Percentiles rank a stretch among this genome's conserved stretches.
phyloP scores from a whole-genome alignment of 768 basidiomycete genomes.

The Calocera viscosa region DNA sequence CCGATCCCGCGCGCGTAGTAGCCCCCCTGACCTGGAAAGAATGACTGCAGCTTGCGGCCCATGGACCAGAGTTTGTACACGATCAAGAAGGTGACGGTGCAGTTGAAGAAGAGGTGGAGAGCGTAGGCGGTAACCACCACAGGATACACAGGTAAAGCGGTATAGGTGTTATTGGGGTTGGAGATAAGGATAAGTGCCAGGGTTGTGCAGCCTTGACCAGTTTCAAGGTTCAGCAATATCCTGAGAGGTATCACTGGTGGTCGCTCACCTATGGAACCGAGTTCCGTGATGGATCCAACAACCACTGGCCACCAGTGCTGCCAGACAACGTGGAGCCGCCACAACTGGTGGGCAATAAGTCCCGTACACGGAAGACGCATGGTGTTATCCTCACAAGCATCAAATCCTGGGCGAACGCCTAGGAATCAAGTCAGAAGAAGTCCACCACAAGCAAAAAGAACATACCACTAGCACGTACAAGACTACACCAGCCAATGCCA shows the following conservation, averaged over 20 bases:
- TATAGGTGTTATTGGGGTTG: background rate
- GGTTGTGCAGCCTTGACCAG: background rate
- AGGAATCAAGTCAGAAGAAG: background rate
- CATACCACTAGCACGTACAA: background rate
- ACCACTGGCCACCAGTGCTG: background rate
- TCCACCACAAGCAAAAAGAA: background rate
- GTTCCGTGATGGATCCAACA: background rate
- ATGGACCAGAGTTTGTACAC: background rate
- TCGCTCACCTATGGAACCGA: background rate
- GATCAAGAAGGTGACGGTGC: background rate
- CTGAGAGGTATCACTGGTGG: background rate
- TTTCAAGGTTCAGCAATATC: background rate
- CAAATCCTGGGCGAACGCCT: background rate
- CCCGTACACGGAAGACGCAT: background rate
- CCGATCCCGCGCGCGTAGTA: background rate
- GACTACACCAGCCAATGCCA: background rate
- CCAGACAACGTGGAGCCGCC: background rate
- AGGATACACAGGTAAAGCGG: background rate
- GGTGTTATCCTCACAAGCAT: background rate
- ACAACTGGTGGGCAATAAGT: background rate
- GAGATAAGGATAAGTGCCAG: background rate
- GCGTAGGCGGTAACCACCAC: background rate
- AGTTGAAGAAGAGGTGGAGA: background rate
- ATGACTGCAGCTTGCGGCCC: background rate
- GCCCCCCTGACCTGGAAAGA: background rate